These are phyloP conservation scores for Pseudomonodictys pantanalensis DNA, from an alignment of 495 filamentous ascomycete genomes.

Conservation along the genomic window DNA sequence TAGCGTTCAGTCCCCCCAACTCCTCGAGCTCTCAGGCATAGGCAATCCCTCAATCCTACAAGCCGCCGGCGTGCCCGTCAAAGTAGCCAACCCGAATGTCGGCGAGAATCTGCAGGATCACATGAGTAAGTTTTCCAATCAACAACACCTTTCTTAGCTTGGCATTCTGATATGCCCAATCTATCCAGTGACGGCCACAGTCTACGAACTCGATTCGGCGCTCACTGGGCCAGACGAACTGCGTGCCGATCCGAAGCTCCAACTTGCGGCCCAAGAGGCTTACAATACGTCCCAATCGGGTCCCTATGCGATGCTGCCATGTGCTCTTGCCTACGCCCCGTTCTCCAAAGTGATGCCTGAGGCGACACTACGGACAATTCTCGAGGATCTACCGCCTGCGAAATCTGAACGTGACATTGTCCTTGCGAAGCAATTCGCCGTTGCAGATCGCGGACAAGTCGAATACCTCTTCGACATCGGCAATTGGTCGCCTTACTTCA, in stretches of 20 bases:
- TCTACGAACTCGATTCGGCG: constrained; percentile 49
- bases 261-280: constrained; percentile 29
- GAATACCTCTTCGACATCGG: constrained; percentile 45
- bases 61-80: constrained; percentile 23
- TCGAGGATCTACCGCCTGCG: not conserved
- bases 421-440: constrained; percentile 39
- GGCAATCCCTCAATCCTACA: constrained; percentile 34
- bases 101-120: constrained; percentile 52
- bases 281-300: constrained; percentile 40
- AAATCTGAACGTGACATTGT: constrained; percentile 22
- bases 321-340: constrained; percentile 49
- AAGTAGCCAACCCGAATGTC: constrained; percentile 37
- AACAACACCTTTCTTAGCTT: too few species aligned
- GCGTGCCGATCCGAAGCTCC: constrained; percentile 36
- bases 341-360: constrained; percentile 40
- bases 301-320: constrained; percentile 42
- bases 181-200: constrained; percentile 41
- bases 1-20: constrained; percentile 35
- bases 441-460: constrained; percentile 46
- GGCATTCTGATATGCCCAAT: too few species aligned
- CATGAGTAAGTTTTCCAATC: constrained; percentile 41
- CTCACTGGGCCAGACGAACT: constrained; percentile 46
- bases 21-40: constrained; percentile 43
- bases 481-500: constrained; percentile 49
- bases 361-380: constrained; percentile 15